These are phyloP conservation scores for Torulaspora delbrueckii DNA, from an alignment of 805 yeast genomes.

Conservation along the genomic window DNA sequence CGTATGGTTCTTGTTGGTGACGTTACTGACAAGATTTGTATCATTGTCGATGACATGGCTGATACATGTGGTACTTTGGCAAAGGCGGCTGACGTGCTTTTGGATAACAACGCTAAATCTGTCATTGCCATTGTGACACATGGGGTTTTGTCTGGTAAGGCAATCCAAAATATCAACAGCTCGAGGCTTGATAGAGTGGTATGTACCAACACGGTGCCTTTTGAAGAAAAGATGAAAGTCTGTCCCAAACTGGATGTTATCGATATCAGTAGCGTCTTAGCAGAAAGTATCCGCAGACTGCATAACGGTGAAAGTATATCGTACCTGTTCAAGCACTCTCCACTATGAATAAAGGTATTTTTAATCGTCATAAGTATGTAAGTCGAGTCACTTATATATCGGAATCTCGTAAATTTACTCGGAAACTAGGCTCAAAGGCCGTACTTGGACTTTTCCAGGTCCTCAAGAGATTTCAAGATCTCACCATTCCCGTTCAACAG, in stretches of 20 bases:
- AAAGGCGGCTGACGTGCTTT: conserved; percentile 71
- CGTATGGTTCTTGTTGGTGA: conserved; percentile 85
- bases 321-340: conserved; percentile 53
- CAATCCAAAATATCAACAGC: conserved; percentile 63
- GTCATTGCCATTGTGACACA: conserved; percentile 82
- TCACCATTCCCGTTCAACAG: conserved; percentile 57
- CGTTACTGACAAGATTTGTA: conserved; percentile 67
- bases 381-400: neutral
- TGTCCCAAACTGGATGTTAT: conserved; percentile 58
- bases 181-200: conserved; percentile 65
- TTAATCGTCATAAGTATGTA: neutral
- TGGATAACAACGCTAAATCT: conserved; percentile 62
- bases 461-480: conserved; percentile 46
- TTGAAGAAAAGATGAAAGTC: conserved; percentile 52
- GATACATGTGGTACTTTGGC: conserved; percentile 85
- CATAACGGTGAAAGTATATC: conserved; percentile 86
- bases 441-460: conserved; percentile 48
- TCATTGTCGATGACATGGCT: conserved; percentile 84
- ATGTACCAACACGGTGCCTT: conserved; percentile 78
- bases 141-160: conserved; percentile 72
- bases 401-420: neutral
- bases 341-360: conserved; percentile 17
- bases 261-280: conserved; percentile 68
- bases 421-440: conserved; percentile 35
- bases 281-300: conserved; percentile 78